Evolutionary conservation across 305 asterid species (phyloP), one percentile per base, ranked within the genome.

Genomic region (Fraxinus sp.): DNA sequence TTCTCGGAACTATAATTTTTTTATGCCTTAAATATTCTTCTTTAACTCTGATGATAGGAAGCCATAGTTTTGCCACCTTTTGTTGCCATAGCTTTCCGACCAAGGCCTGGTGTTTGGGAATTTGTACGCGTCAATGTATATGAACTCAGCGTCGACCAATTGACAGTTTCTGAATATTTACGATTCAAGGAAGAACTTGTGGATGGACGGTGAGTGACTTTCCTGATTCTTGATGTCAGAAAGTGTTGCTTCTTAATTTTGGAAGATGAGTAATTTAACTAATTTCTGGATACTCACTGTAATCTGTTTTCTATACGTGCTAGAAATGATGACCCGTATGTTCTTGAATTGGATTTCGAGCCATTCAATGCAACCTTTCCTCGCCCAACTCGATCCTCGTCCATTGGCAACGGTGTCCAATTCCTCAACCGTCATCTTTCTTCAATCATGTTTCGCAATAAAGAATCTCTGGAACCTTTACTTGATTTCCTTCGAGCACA

Each of bases 21-120:
- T 18, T 64, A 32, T 83, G 64, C 46, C 80, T 70, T 24, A 32
- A 30, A 1, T 62, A 64, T 37, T 82, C 30, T 35, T 22, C 79
- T 70, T 41, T 83, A 39, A 33, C 77, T 22, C 78, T 83, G 66
- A 71, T 87, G 83, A 81, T 90, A 97, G 99, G 99, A 97, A 90
- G 98, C 97, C 20, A 95, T 97, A 75, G 92, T 97, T 78, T 59
- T 93, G 79, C 99, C 99, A 28, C 98, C 99, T 37, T 97, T 97
- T 83, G 99, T 97, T 85, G 98, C 98, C 77, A 74, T 97, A 74
- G 97, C 99, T 75, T 75, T 97, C 83, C 94, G 99, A 30, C 99
- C 99, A 22, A 92, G 99, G 90, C 99, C 99, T 22, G 99, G 99
- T 75, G 99, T 97, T 83, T 97, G 99, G 99, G 99, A 97, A 82